Evolutionary conservation across 257 asterid genomes (phyloP).

Genomic region (Rhazya stricta): DNA sequence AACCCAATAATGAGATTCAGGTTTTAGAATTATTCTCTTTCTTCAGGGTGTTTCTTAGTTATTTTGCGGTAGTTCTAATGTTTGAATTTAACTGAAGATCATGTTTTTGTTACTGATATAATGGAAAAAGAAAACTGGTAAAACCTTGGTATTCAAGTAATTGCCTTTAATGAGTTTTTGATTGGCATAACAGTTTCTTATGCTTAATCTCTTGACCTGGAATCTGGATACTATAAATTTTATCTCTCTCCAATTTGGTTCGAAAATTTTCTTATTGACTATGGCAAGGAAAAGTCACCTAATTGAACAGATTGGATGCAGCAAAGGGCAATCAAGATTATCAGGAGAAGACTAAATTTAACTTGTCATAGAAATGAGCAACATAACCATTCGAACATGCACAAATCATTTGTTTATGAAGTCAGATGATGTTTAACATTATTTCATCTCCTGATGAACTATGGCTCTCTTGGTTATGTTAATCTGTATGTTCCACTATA

Average conservation of each 20-base stretch:
- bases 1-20: constrained; percentile 19
- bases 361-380: background rate
- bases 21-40: background rate
- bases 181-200: background rate
- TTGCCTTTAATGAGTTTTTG: background rate
- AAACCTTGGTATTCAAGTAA: background rate
- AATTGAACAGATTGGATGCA: background rate
- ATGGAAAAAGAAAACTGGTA: background rate
- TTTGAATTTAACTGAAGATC: no score
- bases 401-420: no score
- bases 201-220: background rate
- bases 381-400: background rate
- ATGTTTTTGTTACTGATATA: background rate
- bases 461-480: background rate
- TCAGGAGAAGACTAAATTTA: background rate
- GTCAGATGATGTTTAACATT: background rate
- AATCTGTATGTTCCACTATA: background rate
- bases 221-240: background rate
- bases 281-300: background rate
- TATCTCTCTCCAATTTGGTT: background rate
- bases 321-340: constrained; percentile 1
- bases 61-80: background rate
- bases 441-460: background rate
- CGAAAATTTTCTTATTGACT: background rate
- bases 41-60: background rate